Evolutionary conservation across 140 eudicot genomes (phyloP), one percentile per base, ranked within the genome.

Genomic region (Stevia rebaudiana): DNA sequence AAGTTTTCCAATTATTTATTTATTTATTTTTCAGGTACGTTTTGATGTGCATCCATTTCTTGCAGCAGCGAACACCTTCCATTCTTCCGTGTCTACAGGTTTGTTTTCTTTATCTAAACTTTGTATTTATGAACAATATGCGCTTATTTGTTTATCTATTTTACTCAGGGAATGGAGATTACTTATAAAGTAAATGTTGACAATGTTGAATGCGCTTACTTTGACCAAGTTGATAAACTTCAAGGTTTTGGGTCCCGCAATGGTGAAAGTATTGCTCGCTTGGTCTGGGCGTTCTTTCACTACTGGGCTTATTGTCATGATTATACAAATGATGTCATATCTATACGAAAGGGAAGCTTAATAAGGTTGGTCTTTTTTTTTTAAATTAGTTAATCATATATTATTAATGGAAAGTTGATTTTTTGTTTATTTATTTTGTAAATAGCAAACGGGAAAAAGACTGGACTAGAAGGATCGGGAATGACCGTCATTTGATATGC

Each of bases 71-170:
- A 21, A 72, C 67, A 11, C 98, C 98, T 64, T 74, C 95, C 25
- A 87, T 91, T 61, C 95, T 91, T 76, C 98, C 98, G 36, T 91
- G 95, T 77, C 78, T 90, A 65, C 98, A 87, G 95, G 98, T 91
- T 40, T 46, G 49, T 30, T 18, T 53, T 43, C 16, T 49, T 79
- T 36, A 11, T 8, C 6, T 41, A 36, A 19, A 21, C 30, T 35
- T 59, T 4, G 7, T 10, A 8, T 36, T 22, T 53, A 19, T 33
- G 44, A 33, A 33, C 11, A 52, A 61, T 17, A 23, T 17, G 31
- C 13, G 31, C 49, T 55, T 53, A 63, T 42, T 25, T 6, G 10
- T 64, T 8, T 30, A 5, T 24, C 40, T 47, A 24, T 22, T 46
- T 49, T 47, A 24, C 22, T 46, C 81, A 91, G 98, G 87, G 76